phyloP scores from a whole-genome alignment of 768 basidiomycete genomes.

The Epithele typhae region DNA sequence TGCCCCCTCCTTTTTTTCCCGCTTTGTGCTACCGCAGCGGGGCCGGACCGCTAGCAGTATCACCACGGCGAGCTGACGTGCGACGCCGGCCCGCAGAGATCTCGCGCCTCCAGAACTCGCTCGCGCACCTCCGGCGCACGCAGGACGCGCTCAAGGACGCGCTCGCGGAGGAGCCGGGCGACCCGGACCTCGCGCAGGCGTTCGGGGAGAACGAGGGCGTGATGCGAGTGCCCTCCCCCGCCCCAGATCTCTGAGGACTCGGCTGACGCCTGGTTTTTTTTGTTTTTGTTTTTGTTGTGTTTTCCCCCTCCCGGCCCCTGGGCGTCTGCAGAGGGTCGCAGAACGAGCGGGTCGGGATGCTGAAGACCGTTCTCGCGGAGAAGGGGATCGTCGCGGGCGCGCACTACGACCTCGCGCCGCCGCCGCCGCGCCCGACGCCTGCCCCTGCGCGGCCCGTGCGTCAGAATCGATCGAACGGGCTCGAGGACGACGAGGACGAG shows the following conservation, averaged over 20 bases:
- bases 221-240: conserved; percentile 50
- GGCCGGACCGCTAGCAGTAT: no score
- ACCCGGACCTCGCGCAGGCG: conserved; percentile 56
- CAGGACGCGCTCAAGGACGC: conserved; percentile 53
- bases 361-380: conserved; percentile 58
- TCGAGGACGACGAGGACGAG: no score
- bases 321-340: conserved; percentile 61
- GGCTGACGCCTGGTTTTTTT: no score
- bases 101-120: conserved; percentile 66
- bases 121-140: conserved; percentile 57
- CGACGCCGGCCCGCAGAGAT: conserved; percentile 51
- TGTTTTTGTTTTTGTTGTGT: no score
- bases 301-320: no score
- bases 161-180: conserved; percentile 34
- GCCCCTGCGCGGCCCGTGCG: neutral
- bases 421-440: neutral
- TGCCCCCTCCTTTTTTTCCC: neutral
- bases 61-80: no score
- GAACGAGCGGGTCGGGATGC: conserved; percentile 66
- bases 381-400: conserved; percentile 46
- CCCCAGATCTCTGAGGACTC: no score
- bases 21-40: neutral
- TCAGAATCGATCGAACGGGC: no score
- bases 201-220: conserved; percentile 68
- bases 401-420: conserved; percentile 38